phyloP scores from a whole-genome alignment of 2,329 filamentous ascomycete genomes.

The Colletotrichum trifolii region DNA sequence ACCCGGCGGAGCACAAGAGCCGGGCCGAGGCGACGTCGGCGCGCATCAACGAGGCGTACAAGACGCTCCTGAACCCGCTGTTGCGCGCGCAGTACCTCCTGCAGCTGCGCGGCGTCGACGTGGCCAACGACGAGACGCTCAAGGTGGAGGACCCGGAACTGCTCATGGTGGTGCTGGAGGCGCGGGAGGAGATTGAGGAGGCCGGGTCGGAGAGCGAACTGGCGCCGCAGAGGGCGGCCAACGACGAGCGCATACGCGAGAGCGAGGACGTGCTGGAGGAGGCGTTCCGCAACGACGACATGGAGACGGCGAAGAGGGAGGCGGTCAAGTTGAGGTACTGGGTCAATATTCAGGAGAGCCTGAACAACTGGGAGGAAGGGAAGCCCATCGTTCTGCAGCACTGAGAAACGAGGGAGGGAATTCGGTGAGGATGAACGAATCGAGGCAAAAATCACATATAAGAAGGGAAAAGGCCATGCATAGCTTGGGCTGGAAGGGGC shows the following conservation, averaged over 20 bases:
- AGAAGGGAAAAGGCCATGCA: background rate
- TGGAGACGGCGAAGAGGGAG: conserved; percentile 75
- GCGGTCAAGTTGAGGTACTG: conserved; percentile 87
- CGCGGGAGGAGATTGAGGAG: conserved; percentile 79
- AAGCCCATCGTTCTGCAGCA: conserved; percentile 68
- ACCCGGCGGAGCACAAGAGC: conserved; percentile 63
- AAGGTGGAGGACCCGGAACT: conserved; percentile 76
- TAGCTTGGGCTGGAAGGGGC: conserved; percentile 9
- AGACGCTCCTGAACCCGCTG: conserved; percentile 82
- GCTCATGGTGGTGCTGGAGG: conserved; percentile 83
- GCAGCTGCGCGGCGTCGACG: conserved; percentile 77
- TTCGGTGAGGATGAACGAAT: background rate
- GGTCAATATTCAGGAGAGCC: conserved; percentile 84
- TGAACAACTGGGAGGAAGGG: conserved; percentile 87
- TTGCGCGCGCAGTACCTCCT: conserved; percentile 90
- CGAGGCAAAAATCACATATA: background rate
- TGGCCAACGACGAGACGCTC: conserved; percentile 81
- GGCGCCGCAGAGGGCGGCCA: conserved; percentile 68
- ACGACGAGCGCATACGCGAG: conserved; percentile 72
- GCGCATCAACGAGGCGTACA: conserved; percentile 91
- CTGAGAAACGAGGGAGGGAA: conserved; percentile 32
- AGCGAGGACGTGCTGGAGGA: conserved; percentile 72
- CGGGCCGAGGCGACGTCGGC: conserved; percentile 82
- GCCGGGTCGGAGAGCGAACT: conserved; percentile 75
- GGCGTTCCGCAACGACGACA: conserved; percentile 74